phyloP scores from a whole-genome alignment of 2,329 filamentous ascomycete species.

The Rhynchosporium secalis region DNA sequence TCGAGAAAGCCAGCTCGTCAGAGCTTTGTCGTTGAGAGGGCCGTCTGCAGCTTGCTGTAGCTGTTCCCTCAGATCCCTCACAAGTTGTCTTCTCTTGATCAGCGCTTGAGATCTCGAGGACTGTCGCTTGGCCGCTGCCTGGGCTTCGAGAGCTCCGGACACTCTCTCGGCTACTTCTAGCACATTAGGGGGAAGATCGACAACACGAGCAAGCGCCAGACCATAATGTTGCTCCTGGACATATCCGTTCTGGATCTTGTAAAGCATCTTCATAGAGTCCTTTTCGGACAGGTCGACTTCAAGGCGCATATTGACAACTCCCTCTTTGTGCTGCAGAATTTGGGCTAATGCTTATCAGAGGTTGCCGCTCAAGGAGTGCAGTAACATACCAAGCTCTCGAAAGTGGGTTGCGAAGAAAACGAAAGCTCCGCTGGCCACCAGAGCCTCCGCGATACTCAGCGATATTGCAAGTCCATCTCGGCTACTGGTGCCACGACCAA shows the following conservation, averaged over 20 bases:
- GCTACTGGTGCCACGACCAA: conserved; percentile 87
- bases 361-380: neutral
- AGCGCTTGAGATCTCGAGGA: conserved; percentile 58
- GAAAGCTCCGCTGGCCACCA: conserved; percentile 74
- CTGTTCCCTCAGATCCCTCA: conserved; percentile 72
- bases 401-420: conserved; percentile 98
- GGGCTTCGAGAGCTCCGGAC: conserved; percentile 59
- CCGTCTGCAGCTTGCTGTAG: conserved; percentile 67
- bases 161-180: conserved; percentile 68
- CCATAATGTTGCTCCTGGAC: conserved; percentile 77
- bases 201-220: conserved; percentile 72
- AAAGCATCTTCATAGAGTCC: conserved; percentile 79
- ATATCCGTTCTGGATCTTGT: conserved; percentile 74
- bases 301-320: conserved; percentile 82
- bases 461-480: conserved; percentile 87
- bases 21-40: conserved; percentile 61
- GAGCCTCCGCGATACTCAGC: conserved; percentile 82
- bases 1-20: conserved; percentile 63
- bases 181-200: conserved; percentile 69
- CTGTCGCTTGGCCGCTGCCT: conserved; percentile 58
- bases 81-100: conserved; percentile 67
- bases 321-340: conserved; percentile 71
- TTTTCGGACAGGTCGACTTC: conserved; percentile 62
- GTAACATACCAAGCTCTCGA: conserved; percentile 61
- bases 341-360: conserved; percentile 49